Base-by-base conservation (phyloP, 129 eudicot species). In the Heracleum sosnowskyi region DNA sequence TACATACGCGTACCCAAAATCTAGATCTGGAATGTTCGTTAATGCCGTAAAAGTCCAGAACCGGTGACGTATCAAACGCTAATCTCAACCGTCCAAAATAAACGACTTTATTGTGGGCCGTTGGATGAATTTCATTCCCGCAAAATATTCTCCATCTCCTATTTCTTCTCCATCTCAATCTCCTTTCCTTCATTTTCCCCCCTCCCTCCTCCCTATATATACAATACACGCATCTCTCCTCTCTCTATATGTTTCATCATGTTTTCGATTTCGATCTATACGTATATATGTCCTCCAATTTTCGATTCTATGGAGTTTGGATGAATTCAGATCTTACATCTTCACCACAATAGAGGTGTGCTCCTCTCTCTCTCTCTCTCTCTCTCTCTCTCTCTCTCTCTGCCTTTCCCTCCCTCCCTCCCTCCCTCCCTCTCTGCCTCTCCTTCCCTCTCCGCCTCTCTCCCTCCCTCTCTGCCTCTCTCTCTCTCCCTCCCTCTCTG, bases 131-230 rank as follows among this genome's bases (percentile, higher is more conserved):
- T 18, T 26, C 2, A 4, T 35, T 35, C 46, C 77, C 45, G 66
- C 84, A 78, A 88, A 86, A 90, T 88, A 88, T 88, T 73, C 18
- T 80, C 49, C 47, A 57, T 5, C 29, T 78, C 73, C 7, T 69
- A 42, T 66, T 0, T 1, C 40, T 70, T 41, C 74, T 12, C 4
- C 31, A 33, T 40, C 51, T n/a, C 28, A 20, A 26, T 4, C 3
- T 8, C 31, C 51, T 66, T 44, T 17, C 39, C 35, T 0, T 33
- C 31, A 1, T n/a, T 6, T 11, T 2, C 63, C 16, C 12, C 29
- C 42, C 34, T n/a, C n/a, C 22, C 31, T 6, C 7, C 16, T 34
- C 73, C 8, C n/a, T n/a, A n/a, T 28, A 81, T 82, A 72, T 82
- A 76, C 6, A 53, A n/a, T n/a, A n/a, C 5, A 57, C 16, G 3